Percentiles rank a stretch among this genome's conserved stretches.
These are phyloP conservation scores for Acanthamoeba divionensis DNA, from an alignment of 208 protist species.

Conservation along the genomic window DNA sequence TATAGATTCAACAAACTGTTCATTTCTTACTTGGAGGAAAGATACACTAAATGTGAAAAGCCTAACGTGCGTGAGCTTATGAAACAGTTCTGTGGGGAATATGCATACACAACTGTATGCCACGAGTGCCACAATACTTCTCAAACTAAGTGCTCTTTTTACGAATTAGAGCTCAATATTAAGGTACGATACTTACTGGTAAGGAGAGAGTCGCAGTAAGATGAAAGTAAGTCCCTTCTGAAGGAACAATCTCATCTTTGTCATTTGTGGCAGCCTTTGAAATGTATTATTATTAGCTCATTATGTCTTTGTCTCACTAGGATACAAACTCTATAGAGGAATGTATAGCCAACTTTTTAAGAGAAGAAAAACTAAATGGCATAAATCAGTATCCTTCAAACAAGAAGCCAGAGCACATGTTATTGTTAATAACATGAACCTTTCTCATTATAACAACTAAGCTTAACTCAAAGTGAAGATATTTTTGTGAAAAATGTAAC, in stretches of 20 bases:
- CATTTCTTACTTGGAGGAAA: constrained; percentile 29
- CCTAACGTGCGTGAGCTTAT: not conserved
- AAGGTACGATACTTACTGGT: not conserved
- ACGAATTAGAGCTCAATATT: constrained; percentile 41
- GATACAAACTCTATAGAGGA: constrained; percentile 13
- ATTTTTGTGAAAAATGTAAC: constrained; percentile 46
- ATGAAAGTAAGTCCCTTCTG: no score
- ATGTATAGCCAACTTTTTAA: not conserved
- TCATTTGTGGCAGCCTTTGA: no score
- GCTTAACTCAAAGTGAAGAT: no score
- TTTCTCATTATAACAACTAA: no score
- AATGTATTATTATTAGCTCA: no score
- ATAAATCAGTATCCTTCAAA: constrained; percentile 8
- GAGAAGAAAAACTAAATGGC: constrained; percentile 7
- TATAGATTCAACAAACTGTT: constrained; percentile 54
- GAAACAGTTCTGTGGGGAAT: constrained; percentile 29
- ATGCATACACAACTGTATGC: constrained; percentile 52
- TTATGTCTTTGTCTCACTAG: no score
- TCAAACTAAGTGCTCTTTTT: constrained; percentile 27
- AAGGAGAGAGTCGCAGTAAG: no score
- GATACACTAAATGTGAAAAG: not conserved
- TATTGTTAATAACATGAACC: no score
- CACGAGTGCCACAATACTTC: constrained; percentile 27
- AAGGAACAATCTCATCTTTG: no score
- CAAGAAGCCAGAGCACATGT: no score